Evolutionary conservation across 441 rosid species (phyloP), one percentile per base, ranked within the genome.

Genomic region (Kokia cookei): DNA sequence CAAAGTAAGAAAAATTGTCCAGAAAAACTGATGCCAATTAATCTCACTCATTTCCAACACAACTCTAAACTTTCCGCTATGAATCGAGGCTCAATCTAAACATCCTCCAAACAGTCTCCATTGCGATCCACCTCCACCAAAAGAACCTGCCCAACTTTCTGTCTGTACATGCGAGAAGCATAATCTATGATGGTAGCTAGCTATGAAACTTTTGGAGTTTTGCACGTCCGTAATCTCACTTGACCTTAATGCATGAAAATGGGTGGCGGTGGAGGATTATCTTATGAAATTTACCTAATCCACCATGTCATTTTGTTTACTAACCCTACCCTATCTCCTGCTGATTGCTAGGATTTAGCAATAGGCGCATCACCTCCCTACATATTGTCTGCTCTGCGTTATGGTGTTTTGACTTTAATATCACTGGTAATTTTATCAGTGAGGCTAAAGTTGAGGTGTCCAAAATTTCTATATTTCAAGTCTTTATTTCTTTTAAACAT

Each of bases 271-370:
- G 48, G 29, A 40, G 1, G 51, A 27, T 76, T 69, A 47, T 32
- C 13, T 58, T 61, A 7, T 54, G 76, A 73, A 71, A 71, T 15
- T 76, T 63, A 80, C 72, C 73, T 62, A 74, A 50, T 65, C 80
- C 77, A 67, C 71, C 80, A 76, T 74, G 81, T 74, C 85, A 71
- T 62, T 55, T 79, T 42, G 72, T 37, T 71, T 59, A 69, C 84
- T 64, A 72, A 78, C 79, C 57, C 66, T 32, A 78, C 77, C 50
- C 66, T 32, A 19, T 77, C 62, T 69, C 45, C 12, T 43, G 42
- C 35, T 72, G n/a, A 7, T 43, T 22, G 12, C 15, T 72, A 43
- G 17, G 60, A 54, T 37, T 17, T 8, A 47, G 47, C 37, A 42
- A 62, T 17, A 57, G 8, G 5, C 40, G 65, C 51, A 12, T 40